These are phyloP conservation scores for Pseudocohnilembus persalinus DNA, from an alignment of 169 alveolate genomes.

Conservation along the genomic window DNA sequence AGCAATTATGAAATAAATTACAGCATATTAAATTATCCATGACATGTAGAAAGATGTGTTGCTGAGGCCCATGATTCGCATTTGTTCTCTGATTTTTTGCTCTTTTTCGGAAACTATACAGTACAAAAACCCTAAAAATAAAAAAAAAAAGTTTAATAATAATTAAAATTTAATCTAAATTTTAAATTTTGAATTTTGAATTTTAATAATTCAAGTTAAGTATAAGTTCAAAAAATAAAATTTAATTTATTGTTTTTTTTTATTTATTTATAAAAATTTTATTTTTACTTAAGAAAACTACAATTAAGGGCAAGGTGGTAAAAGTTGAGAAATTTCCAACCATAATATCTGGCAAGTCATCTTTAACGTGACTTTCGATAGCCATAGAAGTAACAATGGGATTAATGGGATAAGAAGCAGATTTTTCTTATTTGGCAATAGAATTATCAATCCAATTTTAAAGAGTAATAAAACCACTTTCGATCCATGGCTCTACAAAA, in stretches of 20 bases:
- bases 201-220: too few species aligned
- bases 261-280: constrained; percentile 44
- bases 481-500: neutral
- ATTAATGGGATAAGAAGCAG: neutral
- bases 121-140: neutral
- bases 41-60: constrained; percentile 71
- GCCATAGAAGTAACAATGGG: constrained; percentile 5
- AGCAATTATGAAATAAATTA: constrained; percentile 53
- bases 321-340: constrained; percentile 6
- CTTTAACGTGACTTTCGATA: constrained; percentile 1
- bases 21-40: constrained; percentile 69
- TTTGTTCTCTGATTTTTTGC: constrained; percentile 74
- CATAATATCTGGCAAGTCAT: neutral
- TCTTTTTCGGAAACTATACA: constrained; percentile 66
- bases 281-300: constrained; percentile 36
- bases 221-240: too few species aligned
- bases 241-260: neutral
- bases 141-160: too few species aligned
- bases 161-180: too few species aligned
- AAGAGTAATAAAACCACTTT: neutral
- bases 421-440: neutral
- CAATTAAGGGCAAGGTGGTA: constrained; percentile 27
- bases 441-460: constrained; percentile 7
- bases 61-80: constrained; percentile 86
- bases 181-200: too few species aligned